These are phyloP conservation scores for Plasmodium malariae DNA, from an alignment of 169 alveolate species.

Conservation along the genomic window DNA sequence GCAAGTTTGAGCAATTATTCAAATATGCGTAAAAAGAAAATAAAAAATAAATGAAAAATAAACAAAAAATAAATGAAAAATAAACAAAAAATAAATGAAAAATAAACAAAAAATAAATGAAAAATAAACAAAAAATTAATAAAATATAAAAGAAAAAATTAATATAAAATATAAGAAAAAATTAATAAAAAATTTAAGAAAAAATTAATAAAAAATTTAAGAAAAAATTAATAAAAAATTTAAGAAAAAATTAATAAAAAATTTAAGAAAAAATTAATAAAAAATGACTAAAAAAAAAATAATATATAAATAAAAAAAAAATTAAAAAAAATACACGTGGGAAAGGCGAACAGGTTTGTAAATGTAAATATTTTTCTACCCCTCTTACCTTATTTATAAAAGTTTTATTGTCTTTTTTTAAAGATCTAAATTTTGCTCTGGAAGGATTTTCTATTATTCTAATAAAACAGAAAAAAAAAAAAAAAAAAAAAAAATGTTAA, in stretches of 20 bases:
- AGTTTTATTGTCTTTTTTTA: slow-evolving; percentile 69
- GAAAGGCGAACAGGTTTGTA: background rate
- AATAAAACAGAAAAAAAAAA: background rate
- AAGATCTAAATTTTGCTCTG: slow-evolving; percentile 61
- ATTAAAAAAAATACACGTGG: background rate
- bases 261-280: too few relatives aligned
- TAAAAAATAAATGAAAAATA: background rate
- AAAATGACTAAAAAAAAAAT: background rate
- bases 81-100: background rate
- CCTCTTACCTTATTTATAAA: slow-evolving; percentile 63
- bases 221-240: too few relatives aligned
- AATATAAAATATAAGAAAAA: background rate
- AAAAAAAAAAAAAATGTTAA: background rate
- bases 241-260: background rate
- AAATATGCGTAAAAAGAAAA: background rate
- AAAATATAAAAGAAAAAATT: background rate
- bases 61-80: background rate
- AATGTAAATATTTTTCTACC: background rate
- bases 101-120: background rate
- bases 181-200: background rate
- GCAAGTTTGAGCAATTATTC: background rate
- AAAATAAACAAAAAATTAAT: background rate
- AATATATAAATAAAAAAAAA: background rate
- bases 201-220: background rate
- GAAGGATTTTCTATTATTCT: slow-evolving; percentile 72